Conservation (phyloP, 495 filamentous ascomycete species). For the Ramalina intermedia region DNA sequence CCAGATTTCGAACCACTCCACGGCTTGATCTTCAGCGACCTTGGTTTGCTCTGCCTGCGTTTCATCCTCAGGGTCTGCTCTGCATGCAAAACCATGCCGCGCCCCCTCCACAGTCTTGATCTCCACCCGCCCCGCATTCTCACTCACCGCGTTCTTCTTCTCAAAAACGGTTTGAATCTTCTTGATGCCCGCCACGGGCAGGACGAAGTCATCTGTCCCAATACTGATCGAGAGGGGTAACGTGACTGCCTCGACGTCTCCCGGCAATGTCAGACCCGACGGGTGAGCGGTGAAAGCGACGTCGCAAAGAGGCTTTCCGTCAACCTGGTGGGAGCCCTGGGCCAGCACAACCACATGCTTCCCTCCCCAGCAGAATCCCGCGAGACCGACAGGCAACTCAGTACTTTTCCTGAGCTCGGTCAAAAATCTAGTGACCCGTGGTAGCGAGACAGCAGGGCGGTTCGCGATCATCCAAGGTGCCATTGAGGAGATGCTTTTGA, state of each 20-base stretch:
- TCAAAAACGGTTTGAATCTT: slow-evolving; percentile 29
- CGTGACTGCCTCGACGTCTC: slow-evolving; percentile 36
- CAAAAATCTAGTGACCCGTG: slow-evolving; percentile 34
- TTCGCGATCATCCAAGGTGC: slow-evolving; percentile 24
- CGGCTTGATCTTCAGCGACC: slow-evolving; percentile 37
- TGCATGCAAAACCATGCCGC: slow-evolving; percentile 45
- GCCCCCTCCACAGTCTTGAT: slow-evolving; percentile 38
- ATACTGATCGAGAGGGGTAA: slow-evolving; percentile 41
- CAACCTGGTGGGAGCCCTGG: slow-evolving; percentile 14
- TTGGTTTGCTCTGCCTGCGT: slow-evolving; percentile 28
- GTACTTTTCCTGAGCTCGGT: slow-evolving; percentile 24
- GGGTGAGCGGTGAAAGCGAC: slow-evolving; percentile 43
- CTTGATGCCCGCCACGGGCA: slow-evolving; percentile 25
- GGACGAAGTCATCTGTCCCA: slow-evolving; percentile 35
- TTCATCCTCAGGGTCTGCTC: slow-evolving; percentile 29
- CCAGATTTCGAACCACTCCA: slow-evolving; percentile 37
- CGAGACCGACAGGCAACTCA: slow-evolving; percentile 25
- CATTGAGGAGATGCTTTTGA: slow-evolving; percentile 11
- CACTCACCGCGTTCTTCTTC: slow-evolving; percentile 19
- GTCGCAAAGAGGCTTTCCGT: slow-evolving; percentile 30
- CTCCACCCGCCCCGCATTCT: slow-evolving; percentile 15
- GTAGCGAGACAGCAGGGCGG: slow-evolving; percentile 22
- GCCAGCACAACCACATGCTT: slow-evolving; percentile 29
- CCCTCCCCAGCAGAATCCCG: slow-evolving; percentile 51
- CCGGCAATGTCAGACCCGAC: slow-evolving; percentile 33